Conservation (phyloP, 2,329 filamentous ascomycete genomes). For the Fusarium sp. region DNA sequence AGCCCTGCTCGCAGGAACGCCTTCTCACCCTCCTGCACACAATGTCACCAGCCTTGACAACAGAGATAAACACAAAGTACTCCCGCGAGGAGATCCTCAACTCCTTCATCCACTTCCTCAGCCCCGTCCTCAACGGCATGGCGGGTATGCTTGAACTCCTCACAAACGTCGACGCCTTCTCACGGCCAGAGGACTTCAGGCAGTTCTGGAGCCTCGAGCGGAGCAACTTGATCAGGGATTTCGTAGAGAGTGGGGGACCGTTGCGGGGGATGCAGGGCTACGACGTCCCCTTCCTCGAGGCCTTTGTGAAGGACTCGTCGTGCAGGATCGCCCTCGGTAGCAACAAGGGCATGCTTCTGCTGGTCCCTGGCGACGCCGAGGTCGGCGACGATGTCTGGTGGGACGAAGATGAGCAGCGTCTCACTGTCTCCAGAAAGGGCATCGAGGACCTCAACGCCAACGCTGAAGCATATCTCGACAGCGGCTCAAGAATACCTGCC, state of each 20-base stretch:
- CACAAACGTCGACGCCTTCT: slow-evolving; percentile 50
- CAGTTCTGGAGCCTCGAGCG: slow-evolving; percentile 53
- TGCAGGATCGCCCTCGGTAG: slow-evolving; percentile 47
- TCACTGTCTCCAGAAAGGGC: slow-evolving; percentile 39
- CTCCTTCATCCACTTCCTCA: slow-evolving; percentile 51
- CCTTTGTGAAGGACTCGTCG: slow-evolving; percentile 45
- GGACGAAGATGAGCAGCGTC: slow-evolving; percentile 38
- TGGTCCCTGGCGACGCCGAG: slow-evolving; percentile 47
- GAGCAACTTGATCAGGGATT: slow-evolving; percentile 52
- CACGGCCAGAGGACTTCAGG: slow-evolving; percentile 51
- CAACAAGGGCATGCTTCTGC: slow-evolving; percentile 44
- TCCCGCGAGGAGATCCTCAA: slow-evolving; percentile 47
- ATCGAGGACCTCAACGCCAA: slow-evolving; percentile 31
- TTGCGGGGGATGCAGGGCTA: slow-evolving; percentile 44
- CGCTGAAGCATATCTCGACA: slow-evolving; percentile 41
- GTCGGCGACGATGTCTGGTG: slow-evolving; percentile 48
- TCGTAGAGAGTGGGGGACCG: slow-evolving; percentile 47
- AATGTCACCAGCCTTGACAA: slow-evolving; percentile 44
- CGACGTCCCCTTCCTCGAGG: slow-evolving; percentile 46
- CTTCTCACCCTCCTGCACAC: slow-evolving; percentile 53
- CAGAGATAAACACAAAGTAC: slow-evolving; percentile 26
- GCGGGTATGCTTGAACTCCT: slow-evolving; percentile 52
- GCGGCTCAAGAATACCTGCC: slow-evolving; percentile 39
- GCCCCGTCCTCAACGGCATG: slow-evolving; percentile 53
- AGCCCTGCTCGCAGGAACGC: slow-evolving; percentile 45